Base-by-base conservation (phyloP, 208 protist species). In the Angomonas deanei region DNA sequence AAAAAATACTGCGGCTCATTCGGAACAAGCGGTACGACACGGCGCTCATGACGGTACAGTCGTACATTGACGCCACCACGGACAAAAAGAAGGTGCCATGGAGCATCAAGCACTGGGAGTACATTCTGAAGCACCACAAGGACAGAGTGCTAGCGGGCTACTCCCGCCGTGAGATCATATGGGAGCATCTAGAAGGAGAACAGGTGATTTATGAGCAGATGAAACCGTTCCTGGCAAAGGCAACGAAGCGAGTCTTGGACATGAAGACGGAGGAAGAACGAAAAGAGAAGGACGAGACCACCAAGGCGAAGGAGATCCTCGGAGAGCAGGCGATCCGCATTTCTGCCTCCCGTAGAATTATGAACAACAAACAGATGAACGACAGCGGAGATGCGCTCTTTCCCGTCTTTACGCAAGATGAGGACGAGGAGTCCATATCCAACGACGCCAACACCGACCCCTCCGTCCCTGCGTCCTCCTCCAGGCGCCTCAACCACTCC, bases 171-270 rank as follows among this genome's bases (percentile, higher is more conserved):
- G 36, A 32, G 13, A 38, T 64, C 1, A 39, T 65, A 19, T 87
- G 76, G 76, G 66, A 80, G 60, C 24, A 21, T 27, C 62, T 78
- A 17, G 80, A 87, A 52, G 66, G 78, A n/a, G 70, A 75, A 13
- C 59, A 70, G 23, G 3, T 68, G 21, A 66, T 77, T 5, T 5
- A 47, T 3, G 31, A 59, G 15, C 58, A 68, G 39, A 31, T 31
- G n/a, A 65, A 50, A n/a, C n/a, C 11, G 36, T 30, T 30, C 6
- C 34, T 31, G 1, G 26, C 31, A 26, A 15, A 24, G 28, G 53
- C 53, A 23, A 32, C 30, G 47, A 33, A 36, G 38, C 65, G 10
- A 19, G 6, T 30, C 28, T 17, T 32, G 24, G 28, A 57, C 11
- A 34, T 19, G 52, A 13, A 11, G 27, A n/a, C 15, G 15, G 36